A percentile compares a stretch with the other conserved stretches of the same genome.
phyloP scores from a whole-genome alignment of 148 eudicot species.

The Oxyria digyna region DNA sequence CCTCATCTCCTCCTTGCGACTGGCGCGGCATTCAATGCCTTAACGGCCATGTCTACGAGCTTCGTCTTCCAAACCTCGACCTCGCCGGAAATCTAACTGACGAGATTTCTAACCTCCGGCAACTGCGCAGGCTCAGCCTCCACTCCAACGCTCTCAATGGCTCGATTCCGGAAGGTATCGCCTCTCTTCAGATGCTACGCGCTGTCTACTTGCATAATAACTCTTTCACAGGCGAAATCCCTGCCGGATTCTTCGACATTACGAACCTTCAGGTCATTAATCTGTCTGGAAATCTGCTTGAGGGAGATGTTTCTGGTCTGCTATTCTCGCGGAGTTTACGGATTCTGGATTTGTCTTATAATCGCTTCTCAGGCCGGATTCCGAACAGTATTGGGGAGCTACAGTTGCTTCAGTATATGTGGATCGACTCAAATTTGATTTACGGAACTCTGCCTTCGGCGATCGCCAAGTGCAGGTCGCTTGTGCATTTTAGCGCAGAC shows the following conservation, averaged over 20 bases:
- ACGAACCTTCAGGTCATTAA: conserved; percentile 24
- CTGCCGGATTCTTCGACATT: conserved; percentile 24
- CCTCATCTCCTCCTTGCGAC: conserved; percentile 15
- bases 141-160: conserved; percentile 43
- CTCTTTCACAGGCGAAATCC: conserved; percentile 25
- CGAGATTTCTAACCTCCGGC: conserved; percentile 18
- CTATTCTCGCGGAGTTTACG: conserved; percentile 18
- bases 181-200: conserved; percentile 19
- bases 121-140: conserved; percentile 45
- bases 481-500: conserved; percentile 48
- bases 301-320: conserved; percentile 20
- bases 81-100: conserved; percentile 34
- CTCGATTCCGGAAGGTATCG: conserved; percentile 32
- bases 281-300: conserved; percentile 24
- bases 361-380: conserved; percentile 32
- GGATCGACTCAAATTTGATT: conserved; percentile 41
- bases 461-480: conserved; percentile 37
- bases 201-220: conserved; percentile 36
- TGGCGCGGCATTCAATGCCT: conserved; percentile 34
- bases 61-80: conserved; percentile 32
- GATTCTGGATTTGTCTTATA: conserved; percentile 28
- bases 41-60: conserved; percentile 17
- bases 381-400: conserved; percentile 40
- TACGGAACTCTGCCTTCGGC: conserved; percentile 60
- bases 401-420: conserved; percentile 31